These are phyloP conservation scores for Alternaria sp. DNA, from an alignment of 2,329 filamentous ascomycete species.

Conservation along the genomic window DNA sequence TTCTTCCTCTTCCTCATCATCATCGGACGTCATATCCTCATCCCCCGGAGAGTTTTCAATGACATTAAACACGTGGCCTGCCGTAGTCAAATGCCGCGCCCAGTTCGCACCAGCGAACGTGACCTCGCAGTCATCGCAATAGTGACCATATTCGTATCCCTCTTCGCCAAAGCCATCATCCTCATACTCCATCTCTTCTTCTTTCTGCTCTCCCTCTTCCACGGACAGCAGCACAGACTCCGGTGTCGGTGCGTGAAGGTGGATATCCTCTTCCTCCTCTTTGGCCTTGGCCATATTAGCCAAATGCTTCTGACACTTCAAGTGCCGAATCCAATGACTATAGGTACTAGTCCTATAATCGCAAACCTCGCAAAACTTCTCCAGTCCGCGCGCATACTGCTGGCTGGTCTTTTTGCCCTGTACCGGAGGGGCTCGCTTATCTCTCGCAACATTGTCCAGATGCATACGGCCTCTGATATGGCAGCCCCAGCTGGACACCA, in stretches of 20 bases:
- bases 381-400: too few species aligned
- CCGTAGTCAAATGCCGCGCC: background rate
- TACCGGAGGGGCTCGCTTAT: too few species aligned
- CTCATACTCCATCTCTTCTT: background rate
- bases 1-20: rapidly evolving
- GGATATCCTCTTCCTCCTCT: background rate
- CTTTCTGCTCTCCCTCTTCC: background rate
- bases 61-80: background rate
- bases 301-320: too few species aligned
- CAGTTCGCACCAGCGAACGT: background rate
- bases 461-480: too few species aligned
- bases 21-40: background rate
- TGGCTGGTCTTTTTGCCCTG: too few species aligned
- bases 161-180: background rate
- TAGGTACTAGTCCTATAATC: too few species aligned
- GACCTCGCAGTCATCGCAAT: background rate
- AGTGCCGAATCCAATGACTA: too few species aligned
- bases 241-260: background rate
- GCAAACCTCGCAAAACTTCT: too few species aligned
- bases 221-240: background rate
- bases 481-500: too few species aligned
- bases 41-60: background rate
- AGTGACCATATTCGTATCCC: background rate
- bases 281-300: background rate
- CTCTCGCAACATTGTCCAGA: too few species aligned